These are phyloP conservation scores for Moringa oleifera DNA, from an alignment of 345 rosid species.

Conservation along the genomic window DNA sequence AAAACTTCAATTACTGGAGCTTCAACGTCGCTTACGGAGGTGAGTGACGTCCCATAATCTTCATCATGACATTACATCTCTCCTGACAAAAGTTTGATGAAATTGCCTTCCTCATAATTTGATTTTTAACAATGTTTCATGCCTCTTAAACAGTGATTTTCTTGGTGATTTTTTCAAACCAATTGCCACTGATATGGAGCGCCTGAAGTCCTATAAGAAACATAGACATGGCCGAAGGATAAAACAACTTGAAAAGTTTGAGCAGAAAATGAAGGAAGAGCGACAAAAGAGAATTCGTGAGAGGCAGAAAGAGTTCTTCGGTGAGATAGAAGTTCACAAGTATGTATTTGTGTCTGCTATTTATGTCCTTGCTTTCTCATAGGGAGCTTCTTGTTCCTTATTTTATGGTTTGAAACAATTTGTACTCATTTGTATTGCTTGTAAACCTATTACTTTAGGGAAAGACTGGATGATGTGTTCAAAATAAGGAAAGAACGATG, in stretches of 20 bases:
- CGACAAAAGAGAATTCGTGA: conserved; percentile 92
- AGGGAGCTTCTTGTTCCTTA: conserved; percentile 5
- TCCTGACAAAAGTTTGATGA: background rate
- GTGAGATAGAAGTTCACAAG: conserved; percentile 92
- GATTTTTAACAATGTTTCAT: conserved; percentile 2
- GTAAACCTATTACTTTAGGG: conserved; percentile 40
- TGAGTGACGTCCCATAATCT: conserved; percentile 20
- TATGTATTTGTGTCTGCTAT: conserved; percentile 23
- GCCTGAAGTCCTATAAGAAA: conserved; percentile 67
- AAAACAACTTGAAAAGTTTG: conserved; percentile 79
- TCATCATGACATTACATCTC: background rate
- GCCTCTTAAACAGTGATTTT: conserved; percentile 54
- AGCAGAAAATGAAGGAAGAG: conserved; percentile 92
- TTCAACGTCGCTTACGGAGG: conserved; percentile 81
- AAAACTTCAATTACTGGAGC: conserved; percentile 74
- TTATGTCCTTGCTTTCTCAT: conserved; percentile 1
- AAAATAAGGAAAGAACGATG: conserved; percentile 84
- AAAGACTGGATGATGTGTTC: conserved; percentile 74
- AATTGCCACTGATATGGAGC: conserved; percentile 60
- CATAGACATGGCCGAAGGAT: conserved; percentile 88
- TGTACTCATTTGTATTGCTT: background rate
- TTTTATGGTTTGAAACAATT: background rate
- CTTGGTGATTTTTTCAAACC: conserved; percentile 80
- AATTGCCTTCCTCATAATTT: background rate
- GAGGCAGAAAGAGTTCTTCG: conserved; percentile 92